Percentiles rank a stretch among this genome's conserved stretches.
Evolutionary conservation across 2,329 filamentous ascomycete species (phyloP).

Genomic region (Diaporthe sp.): DNA sequence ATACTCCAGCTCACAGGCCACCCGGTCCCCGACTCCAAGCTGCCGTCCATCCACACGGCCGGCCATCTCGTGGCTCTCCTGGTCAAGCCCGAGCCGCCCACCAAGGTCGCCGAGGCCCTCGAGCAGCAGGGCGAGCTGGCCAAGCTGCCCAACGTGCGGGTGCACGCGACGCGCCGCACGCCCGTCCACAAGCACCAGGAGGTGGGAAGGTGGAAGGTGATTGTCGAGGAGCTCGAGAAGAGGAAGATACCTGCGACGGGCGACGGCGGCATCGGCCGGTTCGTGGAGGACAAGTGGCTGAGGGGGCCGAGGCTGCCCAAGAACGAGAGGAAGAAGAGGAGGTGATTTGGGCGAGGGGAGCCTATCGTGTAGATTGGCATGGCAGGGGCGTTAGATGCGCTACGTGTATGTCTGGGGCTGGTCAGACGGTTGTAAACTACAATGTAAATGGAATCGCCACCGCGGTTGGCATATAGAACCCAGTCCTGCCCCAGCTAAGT

Average conservation of each 20-base stretch:
- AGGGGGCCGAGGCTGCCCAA: slow-evolving; percentile 38
- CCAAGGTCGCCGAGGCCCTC: slow-evolving; percentile 74
- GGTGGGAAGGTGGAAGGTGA: slow-evolving; percentile 55
- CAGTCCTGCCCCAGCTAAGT: rapidly evolving
- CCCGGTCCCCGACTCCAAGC: slow-evolving; percentile 77
- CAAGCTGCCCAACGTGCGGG: slow-evolving; percentile 76
- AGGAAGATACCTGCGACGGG: slow-evolving; percentile 50
- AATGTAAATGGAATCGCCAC: neutral
- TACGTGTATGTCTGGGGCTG: neutral
- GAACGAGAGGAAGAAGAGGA: slow-evolving; percentile 37
- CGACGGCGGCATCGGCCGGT: slow-evolving; percentile 45
- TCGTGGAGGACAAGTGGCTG: slow-evolving; percentile 47
- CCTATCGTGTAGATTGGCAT: neutral
- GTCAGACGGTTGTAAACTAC: neutral
- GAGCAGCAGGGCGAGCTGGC: slow-evolving; percentile 59
- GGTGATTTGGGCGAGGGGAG: neutral
- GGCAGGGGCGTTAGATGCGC: neutral
- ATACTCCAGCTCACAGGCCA: slow-evolving; percentile 85
- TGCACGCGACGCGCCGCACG: slow-evolving; percentile 75
- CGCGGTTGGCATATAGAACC: neutral
- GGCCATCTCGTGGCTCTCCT: slow-evolving; percentile 67
- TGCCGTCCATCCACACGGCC: slow-evolving; percentile 68
- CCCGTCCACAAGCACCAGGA: slow-evolving; percentile 61
- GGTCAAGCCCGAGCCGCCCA: slow-evolving; percentile 65
- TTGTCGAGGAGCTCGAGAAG: slow-evolving; percentile 50